Evolutionary conservation across 2,329 filamentous ascomycete species (phyloP).

Genomic region (Botryotinia convoluta): DNA sequence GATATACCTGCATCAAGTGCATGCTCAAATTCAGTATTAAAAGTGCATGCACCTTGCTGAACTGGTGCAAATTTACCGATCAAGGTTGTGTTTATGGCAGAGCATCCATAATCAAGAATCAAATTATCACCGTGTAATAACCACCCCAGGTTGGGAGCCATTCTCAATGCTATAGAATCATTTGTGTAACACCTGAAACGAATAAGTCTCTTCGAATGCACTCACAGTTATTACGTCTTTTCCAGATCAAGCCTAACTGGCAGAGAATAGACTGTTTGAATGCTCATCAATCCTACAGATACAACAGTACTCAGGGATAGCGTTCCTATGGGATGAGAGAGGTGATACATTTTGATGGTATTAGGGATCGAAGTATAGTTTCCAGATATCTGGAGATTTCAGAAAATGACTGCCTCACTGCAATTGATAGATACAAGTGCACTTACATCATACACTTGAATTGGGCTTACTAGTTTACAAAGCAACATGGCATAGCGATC

Average conservation of each 20-base stretch:
- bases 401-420: neutral
- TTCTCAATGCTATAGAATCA: neutral
- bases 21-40: constrained; percentile 11
- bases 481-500: neutral
- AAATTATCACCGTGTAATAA: neutral
- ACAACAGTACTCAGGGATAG: neutral
- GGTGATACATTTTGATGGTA: neutral
- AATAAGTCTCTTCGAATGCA: neutral
- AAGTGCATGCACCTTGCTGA: constrained; percentile 20
- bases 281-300: neutral
- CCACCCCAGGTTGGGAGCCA: neutral
- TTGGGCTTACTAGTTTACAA: neutral
- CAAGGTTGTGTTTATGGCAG: neutral
- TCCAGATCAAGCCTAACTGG: neutral
- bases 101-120: constrained; percentile 15
- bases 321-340: neutral
- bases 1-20: neutral
- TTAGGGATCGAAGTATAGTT: neutral
- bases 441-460: neutral
- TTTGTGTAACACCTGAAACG: no score
- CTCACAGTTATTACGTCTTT: neutral
- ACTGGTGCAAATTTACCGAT: constrained; percentile 18
- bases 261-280: neutral
- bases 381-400: neutral
- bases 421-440: no score